Percentiles rank a stretch among this genome's conserved stretches.
Evolutionary conservation across 1,139 yeast genomes (phyloP).

Genomic region (Taphrina betulina): DNA sequence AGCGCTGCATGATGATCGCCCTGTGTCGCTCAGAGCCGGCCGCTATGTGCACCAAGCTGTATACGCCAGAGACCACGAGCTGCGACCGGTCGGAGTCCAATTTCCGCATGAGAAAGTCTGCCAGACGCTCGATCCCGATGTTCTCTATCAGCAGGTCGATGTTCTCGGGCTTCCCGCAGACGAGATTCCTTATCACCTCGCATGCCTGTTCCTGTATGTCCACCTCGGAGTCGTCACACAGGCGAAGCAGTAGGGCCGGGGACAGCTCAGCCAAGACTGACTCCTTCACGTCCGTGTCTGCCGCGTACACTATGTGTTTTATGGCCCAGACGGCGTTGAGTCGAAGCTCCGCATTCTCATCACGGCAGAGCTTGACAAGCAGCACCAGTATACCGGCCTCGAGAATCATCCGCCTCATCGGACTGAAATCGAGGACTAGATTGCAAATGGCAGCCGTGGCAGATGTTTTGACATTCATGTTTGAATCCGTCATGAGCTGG

Average conservation of each 20-base stretch:
- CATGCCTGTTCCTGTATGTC: constrained; percentile 66
- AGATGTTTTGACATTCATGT: constrained; percentile 52
- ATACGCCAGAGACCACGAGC: constrained; percentile 52
- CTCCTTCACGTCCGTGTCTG: constrained; percentile 44
- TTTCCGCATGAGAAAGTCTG: constrained; percentile 7
- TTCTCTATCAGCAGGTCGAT: constrained; percentile 6
- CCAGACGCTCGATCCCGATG: constrained; percentile 2
- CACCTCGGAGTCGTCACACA: constrained; percentile 52
- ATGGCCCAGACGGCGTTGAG: constrained; percentile 58
- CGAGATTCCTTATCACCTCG: constrained; percentile 70
- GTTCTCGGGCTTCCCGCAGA: constrained; percentile 63
- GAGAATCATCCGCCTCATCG: constrained; percentile 58
- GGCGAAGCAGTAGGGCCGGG: constrained; percentile 53
- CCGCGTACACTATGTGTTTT: constrained; percentile 56
- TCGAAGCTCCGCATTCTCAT: constrained; percentile 46
- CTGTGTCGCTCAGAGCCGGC: constrained; percentile 55
- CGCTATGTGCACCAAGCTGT: constrained; percentile 58
- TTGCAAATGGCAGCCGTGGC: constrained; percentile 73
- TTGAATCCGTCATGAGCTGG: constrained; percentile 45
- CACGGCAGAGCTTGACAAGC: constrained; percentile 47
- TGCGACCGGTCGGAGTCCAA: constrained; percentile 45
- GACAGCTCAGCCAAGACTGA: constrained; percentile 50
- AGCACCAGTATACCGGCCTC: constrained; percentile 57
- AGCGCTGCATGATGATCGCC: constrained; percentile 50
- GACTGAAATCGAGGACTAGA: constrained; percentile 75